These are phyloP conservation scores for Onygenales sp. DNA, from an alignment of 2,329 filamentous ascomycete genomes.

Conservation along the genomic window DNA sequence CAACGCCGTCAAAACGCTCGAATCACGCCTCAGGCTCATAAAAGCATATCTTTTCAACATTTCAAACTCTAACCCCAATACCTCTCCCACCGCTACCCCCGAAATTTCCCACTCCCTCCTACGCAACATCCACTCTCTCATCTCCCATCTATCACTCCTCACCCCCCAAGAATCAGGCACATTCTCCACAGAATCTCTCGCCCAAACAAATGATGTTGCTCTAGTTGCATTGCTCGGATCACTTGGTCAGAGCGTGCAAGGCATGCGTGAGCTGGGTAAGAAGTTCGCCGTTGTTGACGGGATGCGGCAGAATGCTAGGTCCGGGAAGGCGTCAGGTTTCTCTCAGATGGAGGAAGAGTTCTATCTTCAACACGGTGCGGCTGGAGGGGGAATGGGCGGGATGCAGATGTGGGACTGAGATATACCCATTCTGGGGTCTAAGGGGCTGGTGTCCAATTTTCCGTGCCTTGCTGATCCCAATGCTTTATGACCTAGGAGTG, in stretches of 20 bases:
- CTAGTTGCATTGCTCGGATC: slow-evolving; percentile 67
- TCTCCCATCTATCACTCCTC: slow-evolving; percentile 73
- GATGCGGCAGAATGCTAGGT: slow-evolving; percentile 13
- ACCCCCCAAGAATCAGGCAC: slow-evolving; percentile 58
- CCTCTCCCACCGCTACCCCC: slow-evolving; percentile 19
- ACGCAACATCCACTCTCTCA: slow-evolving; percentile 76
- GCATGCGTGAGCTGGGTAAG: slow-evolving; percentile 63
- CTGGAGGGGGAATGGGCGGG: slow-evolving; percentile 7
- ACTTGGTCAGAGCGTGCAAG: slow-evolving; percentile 62
- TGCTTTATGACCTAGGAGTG: slow-evolving; percentile 72
- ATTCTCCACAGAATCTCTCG: slow-evolving; percentile 61
- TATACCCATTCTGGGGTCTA: slow-evolving; percentile 17
- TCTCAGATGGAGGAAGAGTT: slow-evolving; percentile 22
- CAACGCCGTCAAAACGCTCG: slow-evolving; percentile 90
- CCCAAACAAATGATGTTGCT: slow-evolving; percentile 75
- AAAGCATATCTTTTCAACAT: slow-evolving; percentile 67
- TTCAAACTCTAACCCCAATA: slow-evolving; percentile 42
- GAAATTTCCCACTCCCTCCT: slow-evolving; percentile 59
- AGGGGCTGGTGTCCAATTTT: slow-evolving; percentile 33
- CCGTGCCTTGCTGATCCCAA: slow-evolving; percentile 57
- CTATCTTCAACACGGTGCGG: slow-evolving; percentile 6
- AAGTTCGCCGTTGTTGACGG: slow-evolving; percentile 57
- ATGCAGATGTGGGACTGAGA: slow-evolving; percentile 20
- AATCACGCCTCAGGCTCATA: slow-evolving; percentile 63
- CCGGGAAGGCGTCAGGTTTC: slow-evolving; percentile 17